phyloP scores from a whole-genome alignment of 305 asterid species.

The Fraxinus albicans region DNA sequence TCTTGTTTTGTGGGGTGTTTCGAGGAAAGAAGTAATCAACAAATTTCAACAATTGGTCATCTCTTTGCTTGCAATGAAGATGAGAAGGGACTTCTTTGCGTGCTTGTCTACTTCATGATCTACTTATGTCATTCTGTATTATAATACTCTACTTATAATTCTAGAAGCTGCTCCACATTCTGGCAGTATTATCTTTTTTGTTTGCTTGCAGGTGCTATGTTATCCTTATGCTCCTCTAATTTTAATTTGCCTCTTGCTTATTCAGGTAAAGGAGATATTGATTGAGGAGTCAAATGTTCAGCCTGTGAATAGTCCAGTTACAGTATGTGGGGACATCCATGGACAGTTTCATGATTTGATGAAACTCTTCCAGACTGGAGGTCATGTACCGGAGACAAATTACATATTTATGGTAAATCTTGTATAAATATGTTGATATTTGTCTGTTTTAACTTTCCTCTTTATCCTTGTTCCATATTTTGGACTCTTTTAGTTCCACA shows the following conservation, averaged over 20 bases:
- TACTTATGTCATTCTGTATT: background rate
- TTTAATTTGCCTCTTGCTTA: constrained; percentile 9
- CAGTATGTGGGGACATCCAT: constrained; percentile 98
- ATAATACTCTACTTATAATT: background rate
- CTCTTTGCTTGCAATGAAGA: background rate
- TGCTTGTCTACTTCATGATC: background rate
- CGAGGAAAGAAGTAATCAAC: background rate
- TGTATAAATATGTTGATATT: background rate
- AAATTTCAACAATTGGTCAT: background rate
- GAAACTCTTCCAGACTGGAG: constrained; percentile 99
- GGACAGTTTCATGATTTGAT: constrained; percentile 97
- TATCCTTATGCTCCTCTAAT: background rate
- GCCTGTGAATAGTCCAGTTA: constrained; percentile 98
- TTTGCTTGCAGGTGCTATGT: background rate
- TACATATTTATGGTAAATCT: constrained; percentile 86
- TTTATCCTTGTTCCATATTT: constrained; percentile 11
- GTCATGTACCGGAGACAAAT: constrained; percentile 96
- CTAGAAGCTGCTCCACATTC: background rate
- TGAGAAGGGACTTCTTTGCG: background rate
- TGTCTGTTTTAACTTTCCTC: background rate
- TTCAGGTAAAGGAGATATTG: constrained; percentile 93
- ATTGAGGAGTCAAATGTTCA: constrained; percentile 99
- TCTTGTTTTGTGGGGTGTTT: background rate
- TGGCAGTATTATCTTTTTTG: background rate
- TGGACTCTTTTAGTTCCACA: constrained; percentile 2